Conservation (phyloP, 1,139 yeast genomes). For the Pichiaceae sp. region DNA sequence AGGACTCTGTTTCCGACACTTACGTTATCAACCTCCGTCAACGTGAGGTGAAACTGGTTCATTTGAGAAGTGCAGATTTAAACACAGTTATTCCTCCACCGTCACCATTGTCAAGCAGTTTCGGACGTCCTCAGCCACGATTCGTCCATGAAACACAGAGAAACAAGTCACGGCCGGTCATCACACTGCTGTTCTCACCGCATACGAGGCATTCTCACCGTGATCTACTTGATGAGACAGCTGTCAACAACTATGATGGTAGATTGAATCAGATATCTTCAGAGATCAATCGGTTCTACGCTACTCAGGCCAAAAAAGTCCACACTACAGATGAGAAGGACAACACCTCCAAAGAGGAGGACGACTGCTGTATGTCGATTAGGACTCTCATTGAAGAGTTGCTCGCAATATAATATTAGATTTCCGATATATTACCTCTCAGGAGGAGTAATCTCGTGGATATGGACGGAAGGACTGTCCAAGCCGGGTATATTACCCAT, state of each 20-base stretch:
- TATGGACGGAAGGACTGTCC: conserved; percentile 52
- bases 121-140: background rate
- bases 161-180: background rate
- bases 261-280: conserved; percentile 8
- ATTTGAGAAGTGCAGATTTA: conserved; percentile 5
- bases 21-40: conserved; percentile 18
- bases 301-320: background rate
- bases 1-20: conserved; percentile 8
- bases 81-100: background rate
- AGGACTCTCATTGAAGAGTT: conserved; percentile 13
- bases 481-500: conserved; percentile 70
- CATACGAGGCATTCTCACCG: background rate
- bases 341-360: background rate
- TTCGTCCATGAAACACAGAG: background rate
- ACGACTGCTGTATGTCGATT: conserved; percentile 13
- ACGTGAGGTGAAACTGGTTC: conserved; percentile 16
- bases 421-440: conserved; percentile 10
- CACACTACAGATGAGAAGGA: background rate
- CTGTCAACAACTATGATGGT: conserved; percentile 11
- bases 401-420: conserved; percentile 1
- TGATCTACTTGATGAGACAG: background rate
- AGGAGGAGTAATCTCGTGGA: conserved; percentile 58
- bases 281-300: conserved; percentile 8
- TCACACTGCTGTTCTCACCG: background rate
- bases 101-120: background rate